A percentile compares a stretch with the other conserved stretches of the same genome.
Evolutionary conservation across 1,284 basidiomycete species (phyloP).

Genomic region (Irpex rosettiformis): DNA sequence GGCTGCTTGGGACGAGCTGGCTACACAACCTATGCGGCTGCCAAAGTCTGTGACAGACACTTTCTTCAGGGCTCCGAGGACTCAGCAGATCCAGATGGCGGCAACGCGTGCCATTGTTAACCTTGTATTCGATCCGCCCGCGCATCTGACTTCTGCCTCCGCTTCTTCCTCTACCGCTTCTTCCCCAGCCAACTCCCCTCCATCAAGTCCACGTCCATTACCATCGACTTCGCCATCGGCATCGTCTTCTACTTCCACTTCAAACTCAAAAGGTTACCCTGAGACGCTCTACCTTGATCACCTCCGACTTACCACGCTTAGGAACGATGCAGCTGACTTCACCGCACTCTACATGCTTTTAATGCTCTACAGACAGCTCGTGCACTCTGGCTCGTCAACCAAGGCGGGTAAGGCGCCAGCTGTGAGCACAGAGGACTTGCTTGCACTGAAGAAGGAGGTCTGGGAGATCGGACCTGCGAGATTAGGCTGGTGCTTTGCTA

Average conservation of each 20-base stretch:
- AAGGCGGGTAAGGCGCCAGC: slow-evolving; percentile 6
- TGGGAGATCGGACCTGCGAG: slow-evolving; percentile 67
- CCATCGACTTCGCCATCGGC: not conserved
- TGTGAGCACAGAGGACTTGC: slow-evolving; percentile 42
- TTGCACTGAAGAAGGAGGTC: slow-evolving; percentile 71
- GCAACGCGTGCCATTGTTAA: slow-evolving; percentile 26
- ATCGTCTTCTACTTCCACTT: not conserved
- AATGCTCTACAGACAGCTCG: slow-evolving; percentile 75
- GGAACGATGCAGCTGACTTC: slow-evolving; percentile 73
- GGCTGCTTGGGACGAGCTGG: slow-evolving; percentile 36
- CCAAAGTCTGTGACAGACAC: slow-evolving; percentile 6
- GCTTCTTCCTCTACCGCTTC: slow-evolving; percentile 66
- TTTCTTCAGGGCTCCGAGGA: slow-evolving; percentile 17
- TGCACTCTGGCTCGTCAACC: slow-evolving; percentile 35
- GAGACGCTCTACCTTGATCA: slow-evolving; percentile 87
- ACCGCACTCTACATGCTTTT: slow-evolving; percentile 79
- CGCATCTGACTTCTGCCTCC: slow-evolving; percentile 25
- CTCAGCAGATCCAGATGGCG: slow-evolving; percentile 28
- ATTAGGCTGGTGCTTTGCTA: slow-evolving; percentile 52
- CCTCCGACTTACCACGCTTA: slow-evolving; percentile 65
- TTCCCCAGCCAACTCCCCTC: slow-evolving; percentile 41
- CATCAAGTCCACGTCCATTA: slow-evolving; percentile 24
- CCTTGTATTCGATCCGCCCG: slow-evolving; percentile 29
- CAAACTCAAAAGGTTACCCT: slow-evolving; percentile 43
- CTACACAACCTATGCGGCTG: slow-evolving; percentile 19